Conservation (phyloP, 192 early-diverging fungal genomes). For the Bifiguratus adelaidae region DNA sequence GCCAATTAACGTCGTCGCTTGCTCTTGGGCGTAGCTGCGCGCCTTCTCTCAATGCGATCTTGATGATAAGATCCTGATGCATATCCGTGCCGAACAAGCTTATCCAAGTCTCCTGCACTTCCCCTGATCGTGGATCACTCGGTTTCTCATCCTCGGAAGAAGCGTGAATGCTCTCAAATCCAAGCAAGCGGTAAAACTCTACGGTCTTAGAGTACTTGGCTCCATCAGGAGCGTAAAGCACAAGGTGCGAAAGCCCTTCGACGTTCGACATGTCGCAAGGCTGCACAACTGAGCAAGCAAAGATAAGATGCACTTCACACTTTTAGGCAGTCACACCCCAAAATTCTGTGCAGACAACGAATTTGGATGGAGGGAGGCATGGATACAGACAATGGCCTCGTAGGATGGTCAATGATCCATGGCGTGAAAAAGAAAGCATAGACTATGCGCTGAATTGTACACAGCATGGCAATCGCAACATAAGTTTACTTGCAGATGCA, state of each 20-base stretch:
- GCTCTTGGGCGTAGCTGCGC: background rate
- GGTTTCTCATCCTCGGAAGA: conserved; percentile 1
- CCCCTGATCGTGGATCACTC: conserved; percentile 6
- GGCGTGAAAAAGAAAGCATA: too few relatives aligned
- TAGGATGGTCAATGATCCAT: too few relatives aligned
- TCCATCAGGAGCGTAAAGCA: conserved; percentile 3
- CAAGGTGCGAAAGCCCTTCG: conserved; percentile 14
- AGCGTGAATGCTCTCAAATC: conserved; percentile 9
- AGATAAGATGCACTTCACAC: too few relatives aligned
- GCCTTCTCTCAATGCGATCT: background rate
- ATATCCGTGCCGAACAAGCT: background rate
- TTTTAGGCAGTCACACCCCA: too few relatives aligned
- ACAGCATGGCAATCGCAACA: too few relatives aligned
- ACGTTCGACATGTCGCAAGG: background rate
- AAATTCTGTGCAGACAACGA: too few relatives aligned
- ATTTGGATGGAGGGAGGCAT: too few relatives aligned
- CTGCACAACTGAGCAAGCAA: too few relatives aligned
- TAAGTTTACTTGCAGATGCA: too few relatives aligned
- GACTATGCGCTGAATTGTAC: too few relatives aligned
- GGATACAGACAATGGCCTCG: too few relatives aligned
- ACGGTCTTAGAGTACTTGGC: conserved; percentile 2
- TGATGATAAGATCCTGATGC: background rate
- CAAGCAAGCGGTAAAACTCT: conserved; percentile 14
- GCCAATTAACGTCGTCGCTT: background rate
- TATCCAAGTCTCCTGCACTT: background rate